Conservation (phyloP, 2,329 filamentous ascomycete species). For the Scleromitrula shiraiana region DNA sequence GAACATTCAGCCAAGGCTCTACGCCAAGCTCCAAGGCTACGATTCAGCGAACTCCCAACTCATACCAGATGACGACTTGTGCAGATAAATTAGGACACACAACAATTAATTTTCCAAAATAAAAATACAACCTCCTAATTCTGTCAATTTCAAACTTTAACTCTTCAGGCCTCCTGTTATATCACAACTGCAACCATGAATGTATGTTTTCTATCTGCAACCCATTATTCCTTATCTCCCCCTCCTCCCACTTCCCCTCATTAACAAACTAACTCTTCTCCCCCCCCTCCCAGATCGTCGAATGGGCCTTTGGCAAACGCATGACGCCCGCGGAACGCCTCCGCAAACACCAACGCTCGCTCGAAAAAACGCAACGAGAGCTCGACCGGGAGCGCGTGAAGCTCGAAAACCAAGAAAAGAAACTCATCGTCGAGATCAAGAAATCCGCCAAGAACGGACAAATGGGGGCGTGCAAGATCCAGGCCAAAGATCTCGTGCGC, state of each 20-base stretch:
- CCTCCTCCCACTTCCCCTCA: not conserved
- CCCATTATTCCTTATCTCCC: not conserved
- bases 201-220: constrained; percentile 33
- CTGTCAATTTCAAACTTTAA: no score
- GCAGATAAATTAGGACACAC: not conserved
- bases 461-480: constrained; percentile 97
- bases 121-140: not conserved
- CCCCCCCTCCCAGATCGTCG: constrained; percentile 67
- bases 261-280: not conserved
- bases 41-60: not conserved
- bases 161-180: no score
- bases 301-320: constrained; percentile 99
- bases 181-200: constrained; percentile 38
- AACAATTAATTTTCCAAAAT: not conserved
- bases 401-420: constrained; percentile 98
- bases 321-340: constrained; percentile 92
- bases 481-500: constrained; percentile 92
- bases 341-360: constrained; percentile 88
- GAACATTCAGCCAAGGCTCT: not conserved
- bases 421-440: constrained; percentile 90
- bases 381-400: constrained; percentile 92
- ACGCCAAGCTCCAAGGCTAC: constrained; percentile 4
- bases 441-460: constrained; percentile 97
- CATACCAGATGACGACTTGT: constrained; percentile 3
- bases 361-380: constrained; percentile 96